Conservation (phyloP, 495 filamentous ascomycete species). For the Aspergillus olivimuriae region DNA sequence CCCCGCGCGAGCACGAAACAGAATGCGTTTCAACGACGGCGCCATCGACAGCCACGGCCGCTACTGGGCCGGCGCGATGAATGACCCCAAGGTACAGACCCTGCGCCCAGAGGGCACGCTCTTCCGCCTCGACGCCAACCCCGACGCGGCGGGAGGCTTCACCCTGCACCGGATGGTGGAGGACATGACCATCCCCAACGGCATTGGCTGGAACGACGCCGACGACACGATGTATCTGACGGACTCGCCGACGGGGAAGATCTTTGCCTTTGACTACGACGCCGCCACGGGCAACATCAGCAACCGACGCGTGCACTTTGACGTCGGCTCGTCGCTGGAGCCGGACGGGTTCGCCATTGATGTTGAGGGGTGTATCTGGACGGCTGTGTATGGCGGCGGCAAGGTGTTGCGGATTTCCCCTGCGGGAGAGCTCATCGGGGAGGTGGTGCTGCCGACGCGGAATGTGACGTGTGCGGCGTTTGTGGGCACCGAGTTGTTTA, state of each 20-base stretch:
- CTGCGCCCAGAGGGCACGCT: constrained; percentile 44
- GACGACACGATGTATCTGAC: constrained; percentile 78
- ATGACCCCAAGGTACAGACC: constrained; percentile 49
- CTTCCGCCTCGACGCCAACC: constrained; percentile 61
- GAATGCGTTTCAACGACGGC: constrained; percentile 72
- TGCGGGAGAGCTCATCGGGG: constrained; percentile 56
- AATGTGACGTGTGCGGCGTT: constrained; percentile 68
- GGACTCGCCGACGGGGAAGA: constrained; percentile 64
- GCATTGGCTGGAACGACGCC: constrained; percentile 66
- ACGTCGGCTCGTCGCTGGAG: constrained; percentile 43
- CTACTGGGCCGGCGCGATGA: constrained; percentile 90
- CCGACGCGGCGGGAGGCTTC: too few species aligned
- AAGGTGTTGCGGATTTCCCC: constrained; percentile 62
- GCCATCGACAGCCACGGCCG: constrained; percentile 73
- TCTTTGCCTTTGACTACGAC: constrained; percentile 73
- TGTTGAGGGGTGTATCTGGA: constrained; percentile 66
- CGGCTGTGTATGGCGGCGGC: constrained; percentile 66
- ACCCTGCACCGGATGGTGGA: constrained; percentile 53
- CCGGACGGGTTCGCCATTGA: constrained; percentile 75
- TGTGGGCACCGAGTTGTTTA: constrained; percentile 66
- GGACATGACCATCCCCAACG: constrained; percentile 77
- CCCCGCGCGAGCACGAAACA: constrained; percentile 21
- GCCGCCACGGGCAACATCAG: constrained; percentile 52
- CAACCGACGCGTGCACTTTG: constrained; percentile 53
- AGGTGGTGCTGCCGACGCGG: constrained; percentile 60